Evolutionary conservation across 306 rosid genomes (phyloP).

Genomic region (Coriaria nepalensis): DNA sequence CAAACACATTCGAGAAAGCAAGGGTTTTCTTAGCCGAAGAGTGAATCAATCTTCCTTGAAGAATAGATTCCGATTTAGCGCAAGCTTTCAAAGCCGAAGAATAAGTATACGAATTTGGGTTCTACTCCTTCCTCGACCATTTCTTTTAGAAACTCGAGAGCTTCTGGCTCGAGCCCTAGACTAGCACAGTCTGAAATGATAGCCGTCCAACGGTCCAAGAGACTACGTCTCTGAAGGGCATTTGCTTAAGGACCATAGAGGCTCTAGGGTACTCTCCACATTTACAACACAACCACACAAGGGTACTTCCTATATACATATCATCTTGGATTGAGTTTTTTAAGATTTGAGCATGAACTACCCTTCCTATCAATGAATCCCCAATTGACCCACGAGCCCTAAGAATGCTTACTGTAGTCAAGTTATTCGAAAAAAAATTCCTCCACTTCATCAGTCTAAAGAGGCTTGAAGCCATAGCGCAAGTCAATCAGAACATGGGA

Average conservation of each 20-base stretch:
- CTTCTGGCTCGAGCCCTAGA: slow-evolving; percentile 61
- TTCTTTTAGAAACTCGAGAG: slow-evolving; percentile 48
- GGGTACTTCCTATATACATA: slow-evolving; percentile 47
- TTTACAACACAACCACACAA: slow-evolving; percentile 91
- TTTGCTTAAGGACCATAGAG: slow-evolving; percentile 47
- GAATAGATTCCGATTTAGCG: slow-evolving; percentile 43
- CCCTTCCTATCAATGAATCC: slow-evolving; percentile 45
- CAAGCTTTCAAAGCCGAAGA: slow-evolving; percentile 82
- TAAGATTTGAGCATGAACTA: slow-evolving; percentile 67
- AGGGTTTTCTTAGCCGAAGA: slow-evolving; percentile 62
- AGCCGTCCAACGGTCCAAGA: slow-evolving; percentile 97
- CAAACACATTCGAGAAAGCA: slow-evolving; percentile 62
- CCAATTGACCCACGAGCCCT: slow-evolving; percentile 69
- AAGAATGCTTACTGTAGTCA: slow-evolving; percentile 57
- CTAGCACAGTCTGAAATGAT: slow-evolving; percentile 68
- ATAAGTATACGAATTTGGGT: slow-evolving; percentile 73
- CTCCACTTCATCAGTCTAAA: slow-evolving; percentile 58
- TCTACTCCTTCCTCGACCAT: slow-evolving; percentile 76
- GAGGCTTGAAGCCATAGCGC: slow-evolving; percentile 52
- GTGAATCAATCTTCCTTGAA: slow-evolving; percentile 58
- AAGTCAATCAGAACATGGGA: slow-evolving; percentile 31
- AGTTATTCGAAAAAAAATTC: slow-evolving; percentile 36
- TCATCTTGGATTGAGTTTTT: slow-evolving; percentile 29
- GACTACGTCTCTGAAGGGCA: slow-evolving; percentile 73
- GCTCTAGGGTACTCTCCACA: slow-evolving; percentile 54